A percentile compares a stretch with the other conserved stretches of the same genome.
phyloP scores from a whole-genome alignment of 1,139 yeast species.

The Lodderomyces elongisporus region DNA sequence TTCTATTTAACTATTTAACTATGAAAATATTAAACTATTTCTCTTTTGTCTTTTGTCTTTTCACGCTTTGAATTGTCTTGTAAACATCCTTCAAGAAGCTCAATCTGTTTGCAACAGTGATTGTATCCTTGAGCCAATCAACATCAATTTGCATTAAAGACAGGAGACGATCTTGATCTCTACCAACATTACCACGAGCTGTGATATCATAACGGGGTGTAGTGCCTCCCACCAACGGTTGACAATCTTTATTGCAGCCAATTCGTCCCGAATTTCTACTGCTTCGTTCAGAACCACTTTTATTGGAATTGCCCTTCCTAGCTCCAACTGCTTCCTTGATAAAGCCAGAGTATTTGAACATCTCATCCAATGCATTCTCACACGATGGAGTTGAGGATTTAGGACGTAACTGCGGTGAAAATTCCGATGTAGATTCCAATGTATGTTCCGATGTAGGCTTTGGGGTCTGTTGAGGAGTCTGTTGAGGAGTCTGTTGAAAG shows the following conservation, averaged over 20 bases:
- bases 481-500: too few relatives aligned
- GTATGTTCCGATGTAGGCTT: background rate
- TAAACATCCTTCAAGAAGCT: slow-evolving; percentile 29
- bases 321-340: background rate
- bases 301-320: too few relatives aligned
- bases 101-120: slow-evolving; percentile 24
- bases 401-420: too few relatives aligned
- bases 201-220: too few relatives aligned
- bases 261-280: too few relatives aligned
- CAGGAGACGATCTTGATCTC: background rate
- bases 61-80: slow-evolving; percentile 21
- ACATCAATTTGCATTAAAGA: slow-evolving; percentile 10
- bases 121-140: slow-evolving; percentile 24
- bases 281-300: too few relatives aligned
- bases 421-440: too few relatives aligned
- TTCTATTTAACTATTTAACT: too few relatives aligned
- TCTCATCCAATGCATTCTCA: background rate
- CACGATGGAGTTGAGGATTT: slow-evolving; percentile 1
- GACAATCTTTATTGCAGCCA: too few relatives aligned
- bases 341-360: background rate
- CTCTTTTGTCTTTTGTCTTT: slow-evolving; percentile 9
- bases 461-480: too few relatives aligned
- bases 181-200: background rate
- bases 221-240: too few relatives aligned
- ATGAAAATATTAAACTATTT: too few relatives aligned